Base-by-base conservation (phyloP, 1,284 basidiomycete species). In the Leccinum subrobustum region DNA sequence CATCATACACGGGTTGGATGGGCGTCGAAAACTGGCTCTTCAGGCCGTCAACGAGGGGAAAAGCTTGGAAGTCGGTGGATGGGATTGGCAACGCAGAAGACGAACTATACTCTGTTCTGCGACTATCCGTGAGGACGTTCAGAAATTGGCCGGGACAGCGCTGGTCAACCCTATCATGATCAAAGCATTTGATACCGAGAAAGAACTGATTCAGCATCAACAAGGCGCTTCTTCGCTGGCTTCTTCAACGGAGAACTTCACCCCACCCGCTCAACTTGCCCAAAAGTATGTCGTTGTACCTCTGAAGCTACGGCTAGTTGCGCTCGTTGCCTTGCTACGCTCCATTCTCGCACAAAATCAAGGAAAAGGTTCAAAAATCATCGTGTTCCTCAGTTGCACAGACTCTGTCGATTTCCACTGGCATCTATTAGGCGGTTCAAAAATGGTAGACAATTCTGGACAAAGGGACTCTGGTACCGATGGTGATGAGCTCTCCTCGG, bases 331-430 rank as follows among this genome's bases (percentile, higher is more conserved):
- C 3, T 81, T 99, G 2, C 78, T 96, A 33, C 87, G 91, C 27
- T 85, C 86, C 3, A 81, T 96, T 5, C 79, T 98, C 39, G 78
- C 88, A 3, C 83, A 87, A 70, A 77, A 81, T 16, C 78, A 79
- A 64, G 73, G 73, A 37, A 76, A 79, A 51, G 82, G 83, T 29
- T 79, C 81, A 25, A 91, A 88, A 71, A 87, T 98, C 51, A 95
- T 99, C 57, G 95, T 99, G 5, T 99, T 99, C 76, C 79, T 99
- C 62, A 95, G 91, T 68, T 98, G 95, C 68, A 99, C 95, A 3
- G 96, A 98, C 74, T 94, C 95, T 1, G 97, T 99, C 35, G 96
- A 99, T 74, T 98, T 95, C 72, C 95, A 98, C 73, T 99, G 93
- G 92, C 84, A 84, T 53, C 80, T 98, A n/a, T 77, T 99, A 0